Conservation (phyloP, 2,329 filamentous ascomycete species). For the Ophiocordyceps camponoti-floridani region DNA sequence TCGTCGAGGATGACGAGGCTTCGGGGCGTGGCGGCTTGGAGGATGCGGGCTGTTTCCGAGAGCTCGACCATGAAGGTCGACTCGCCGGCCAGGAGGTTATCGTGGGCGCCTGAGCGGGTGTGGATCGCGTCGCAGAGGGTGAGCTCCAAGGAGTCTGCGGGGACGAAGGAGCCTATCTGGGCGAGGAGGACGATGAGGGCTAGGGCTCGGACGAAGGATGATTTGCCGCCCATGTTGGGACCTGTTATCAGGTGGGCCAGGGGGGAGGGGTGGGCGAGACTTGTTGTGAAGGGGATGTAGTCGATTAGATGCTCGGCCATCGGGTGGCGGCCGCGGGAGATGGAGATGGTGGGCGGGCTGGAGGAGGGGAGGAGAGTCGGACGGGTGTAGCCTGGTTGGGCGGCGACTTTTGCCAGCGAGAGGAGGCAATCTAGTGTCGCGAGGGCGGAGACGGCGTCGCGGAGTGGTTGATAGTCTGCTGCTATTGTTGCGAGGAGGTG, state of each 20-base stretch:
- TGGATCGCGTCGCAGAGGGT: conserved; percentile 83
- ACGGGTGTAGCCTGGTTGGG: conserved; percentile 73
- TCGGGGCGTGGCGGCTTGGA: conserved; percentile 72
- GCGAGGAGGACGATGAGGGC: conserved; percentile 87
- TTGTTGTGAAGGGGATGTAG: conserved; percentile 83
- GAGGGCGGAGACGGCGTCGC: conserved; percentile 73
- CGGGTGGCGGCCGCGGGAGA: conserved; percentile 59
- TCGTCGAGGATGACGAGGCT: conserved; percentile 88
- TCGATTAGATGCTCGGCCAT: conserved; percentile 88
- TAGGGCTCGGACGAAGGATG: conserved; percentile 86
- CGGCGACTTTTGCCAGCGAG: conserved; percentile 68
- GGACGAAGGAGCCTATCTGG: conserved; percentile 88
- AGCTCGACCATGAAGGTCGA: conserved; percentile 98
- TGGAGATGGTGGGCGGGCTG: conserved; percentile 45
- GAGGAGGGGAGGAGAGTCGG: conserved; percentile 48
- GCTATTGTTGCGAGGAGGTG: conserved; percentile 57
- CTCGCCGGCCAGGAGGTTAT: conserved; percentile 91
- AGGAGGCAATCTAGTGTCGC: conserved; percentile 80
- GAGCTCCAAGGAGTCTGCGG: conserved; percentile 53
- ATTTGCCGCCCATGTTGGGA: conserved; percentile 98
- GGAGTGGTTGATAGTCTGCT: conserved; percentile 71
- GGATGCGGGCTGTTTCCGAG: conserved; percentile 76
- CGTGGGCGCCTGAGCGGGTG: conserved; percentile 88
- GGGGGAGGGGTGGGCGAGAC: conserved; percentile 45
- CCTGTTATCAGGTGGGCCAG: conserved; percentile 81